Evolutionary conservation across 73 alveolate species (phyloP).

Genomic region (Blepharisma japonicum): DNA sequence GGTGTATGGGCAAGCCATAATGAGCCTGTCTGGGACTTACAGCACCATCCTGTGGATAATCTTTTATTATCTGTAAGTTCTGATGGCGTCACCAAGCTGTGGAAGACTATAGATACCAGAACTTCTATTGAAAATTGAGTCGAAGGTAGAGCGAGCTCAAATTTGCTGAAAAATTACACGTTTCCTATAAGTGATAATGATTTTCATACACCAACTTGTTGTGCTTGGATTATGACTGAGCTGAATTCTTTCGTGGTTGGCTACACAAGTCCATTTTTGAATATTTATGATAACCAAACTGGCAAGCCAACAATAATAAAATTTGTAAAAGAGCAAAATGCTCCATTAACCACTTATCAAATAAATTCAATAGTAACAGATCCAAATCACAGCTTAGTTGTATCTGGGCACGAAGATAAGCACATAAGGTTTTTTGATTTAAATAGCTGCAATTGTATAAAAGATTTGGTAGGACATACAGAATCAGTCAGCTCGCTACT

Average conservation of each 20-base stretch:
- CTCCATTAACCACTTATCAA: conserved; percentile 14
- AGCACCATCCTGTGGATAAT: conserved; percentile 25
- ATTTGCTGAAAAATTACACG: too few relatives aligned
- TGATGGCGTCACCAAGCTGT: conserved; percentile 31
- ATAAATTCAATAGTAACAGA: conserved; percentile 26
- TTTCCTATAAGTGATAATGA: too few relatives aligned
- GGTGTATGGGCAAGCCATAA: conserved; percentile 38
- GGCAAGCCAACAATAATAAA: conserved; percentile 32
- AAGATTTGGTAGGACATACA: conserved; percentile 38
- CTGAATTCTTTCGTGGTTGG: conserved; percentile 37
- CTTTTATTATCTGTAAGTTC: conserved; percentile 36
- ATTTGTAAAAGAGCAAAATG: conserved; percentile 20
- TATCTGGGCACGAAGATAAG: conserved; percentile 51
- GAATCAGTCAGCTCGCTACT: conserved; percentile 41
- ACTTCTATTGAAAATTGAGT: too few relatives aligned
- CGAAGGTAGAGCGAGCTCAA: too few relatives aligned
- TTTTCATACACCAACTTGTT: conserved; percentile 32
- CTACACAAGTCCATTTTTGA: conserved; percentile 12
- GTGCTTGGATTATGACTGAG: conserved; percentile 33
- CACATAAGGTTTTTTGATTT: conserved; percentile 44
- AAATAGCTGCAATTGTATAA: conserved; percentile 1
- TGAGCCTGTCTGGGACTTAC: conserved; percentile 41
- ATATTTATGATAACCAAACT: conserved; percentile 36
- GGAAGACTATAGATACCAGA: conserved; percentile 12
- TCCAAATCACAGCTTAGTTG: not conserved